Conservation (phyloP, 225 moss, liverwort and hornwort genomes). For the Polytrichum formosum region DNA sequence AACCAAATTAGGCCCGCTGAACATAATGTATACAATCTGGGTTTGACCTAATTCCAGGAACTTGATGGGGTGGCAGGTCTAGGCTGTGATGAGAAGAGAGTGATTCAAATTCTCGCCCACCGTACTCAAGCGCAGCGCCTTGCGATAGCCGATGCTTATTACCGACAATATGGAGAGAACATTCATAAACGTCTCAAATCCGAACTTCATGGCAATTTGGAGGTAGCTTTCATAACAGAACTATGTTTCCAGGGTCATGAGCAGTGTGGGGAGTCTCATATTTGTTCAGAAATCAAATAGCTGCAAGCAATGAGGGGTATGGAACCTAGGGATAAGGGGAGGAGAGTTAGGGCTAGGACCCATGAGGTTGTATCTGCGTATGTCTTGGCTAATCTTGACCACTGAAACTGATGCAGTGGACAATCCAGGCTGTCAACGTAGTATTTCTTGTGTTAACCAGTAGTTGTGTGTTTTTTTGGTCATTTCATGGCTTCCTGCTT, state of each 20-base stretch:
- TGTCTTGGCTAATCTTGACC: too few relatives aligned
- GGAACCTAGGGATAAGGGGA: not conserved
- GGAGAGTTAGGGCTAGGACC: not conserved
- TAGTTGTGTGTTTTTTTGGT: not conserved
- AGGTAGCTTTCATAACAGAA: slow-evolving; percentile 17
- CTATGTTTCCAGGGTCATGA: not conserved
- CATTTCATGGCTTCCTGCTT: not conserved
- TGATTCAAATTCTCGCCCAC: slow-evolving; percentile 54
- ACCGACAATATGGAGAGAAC: slow-evolving; percentile 38
- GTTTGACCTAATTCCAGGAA: too few relatives aligned
- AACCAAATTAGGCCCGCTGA: too few relatives aligned
- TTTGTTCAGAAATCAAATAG: not conserved
- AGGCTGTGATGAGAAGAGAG: slow-evolving; percentile 60
- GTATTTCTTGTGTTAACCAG: too few relatives aligned
- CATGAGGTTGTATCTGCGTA: too few relatives aligned
- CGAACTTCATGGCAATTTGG: slow-evolving; percentile 47
- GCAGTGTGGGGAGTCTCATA: not conserved
- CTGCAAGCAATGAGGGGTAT: too few relatives aligned
- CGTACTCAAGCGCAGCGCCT: slow-evolving; percentile 41
- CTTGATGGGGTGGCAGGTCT: slow-evolving; percentile 29
- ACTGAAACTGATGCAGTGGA: too few relatives aligned
- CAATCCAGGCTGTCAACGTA: too few relatives aligned
- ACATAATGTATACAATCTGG: too few relatives aligned
- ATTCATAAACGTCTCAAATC: slow-evolving; percentile 55
- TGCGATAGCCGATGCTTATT: slow-evolving; percentile 45